A percentile compares a stretch with the other conserved stretches of the same genome.
Conservation (phyloP, 768 basidiomycete genomes). For the Melanogaster broomeanus region DNA sequence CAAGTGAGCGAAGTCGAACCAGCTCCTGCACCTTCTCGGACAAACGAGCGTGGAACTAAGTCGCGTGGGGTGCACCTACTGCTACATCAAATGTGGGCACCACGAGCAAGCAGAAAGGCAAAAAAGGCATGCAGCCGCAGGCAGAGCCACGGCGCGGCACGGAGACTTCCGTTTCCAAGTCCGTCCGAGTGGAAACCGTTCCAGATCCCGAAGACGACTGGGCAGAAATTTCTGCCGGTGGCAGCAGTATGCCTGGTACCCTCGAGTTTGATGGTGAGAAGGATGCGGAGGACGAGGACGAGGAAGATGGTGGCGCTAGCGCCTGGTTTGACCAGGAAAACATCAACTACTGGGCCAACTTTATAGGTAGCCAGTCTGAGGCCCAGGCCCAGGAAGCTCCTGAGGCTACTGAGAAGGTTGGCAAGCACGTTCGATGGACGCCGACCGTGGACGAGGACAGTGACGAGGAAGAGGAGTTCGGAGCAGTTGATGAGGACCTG, state of each 20-base stretch:
- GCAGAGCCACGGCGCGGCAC: conserved; percentile 6
- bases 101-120: conserved; percentile 8
- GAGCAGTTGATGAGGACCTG: conserved; percentile 14
- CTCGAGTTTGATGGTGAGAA: conserved; percentile 3
- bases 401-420: conserved; percentile 4
- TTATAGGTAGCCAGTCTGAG: conserved; percentile 21
- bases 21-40: conserved; percentile 3
- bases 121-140: conserved; percentile 15
- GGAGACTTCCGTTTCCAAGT: conserved; percentile 8
- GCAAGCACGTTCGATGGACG: conserved; percentile 29
- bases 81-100: not conserved
- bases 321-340: conserved; percentile 27
- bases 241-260: conserved; percentile 6
- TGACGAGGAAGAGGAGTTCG: conserved; percentile 24
- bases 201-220: conserved; percentile 16
- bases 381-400: conserved; percentile 2
- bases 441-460: conserved; percentile 17
- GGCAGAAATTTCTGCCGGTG: not conserved
- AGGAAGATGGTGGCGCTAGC: conserved; percentile 21
- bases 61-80: conserved; percentile 10
- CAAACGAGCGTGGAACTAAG: conserved; percentile 18
- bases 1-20: conserved; percentile 17
- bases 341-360: conserved; percentile 30
- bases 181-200: conserved; percentile 12
- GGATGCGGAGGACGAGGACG: conserved; percentile 14